Evolutionary conservation across 208 protist genomes (phyloP), one percentile per base, ranked within the genome.

Genomic region (Wallacemonas collosoma): DNA sequence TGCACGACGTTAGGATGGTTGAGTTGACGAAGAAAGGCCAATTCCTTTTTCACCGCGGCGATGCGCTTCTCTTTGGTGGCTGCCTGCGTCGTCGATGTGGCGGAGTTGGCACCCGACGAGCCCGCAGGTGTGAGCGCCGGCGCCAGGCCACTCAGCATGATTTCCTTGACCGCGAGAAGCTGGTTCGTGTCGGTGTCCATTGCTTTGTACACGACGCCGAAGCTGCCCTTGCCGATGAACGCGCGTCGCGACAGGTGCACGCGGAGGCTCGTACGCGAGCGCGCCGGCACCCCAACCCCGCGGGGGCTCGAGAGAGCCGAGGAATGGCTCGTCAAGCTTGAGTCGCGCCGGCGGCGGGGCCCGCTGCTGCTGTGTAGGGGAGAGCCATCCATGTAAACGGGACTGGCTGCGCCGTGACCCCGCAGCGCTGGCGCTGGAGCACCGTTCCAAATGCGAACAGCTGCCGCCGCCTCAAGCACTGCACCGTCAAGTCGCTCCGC

Each of bases 1-100:
- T 86, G 76, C 6, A 98, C 93, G 65, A 97, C 97, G 81, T 98
- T 95, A 12, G 87, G 91, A 81, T 98, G 96, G 57, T 85, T 73
- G 39, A 98, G 79, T 64, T 91, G 76, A 69, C 87, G 78, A 65
- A 97, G 75, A 45, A 98, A 36, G 26, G 58, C 77, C 66, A 98
- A 72, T 73, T 98, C 94, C 39, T 76, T 79, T 35, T 77, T 57
- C 38, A 93, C 80, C n/a, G 71, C 66, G 4, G 56, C 68, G 17
- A 58, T 53, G 45, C 56, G 53, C 55, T 64, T 41, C 55, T 50
- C 17, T n/a, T 72, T 72, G 11, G 39, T 44, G 11, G 68, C 26
- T 14, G 50, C 38, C 41, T 74, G 61, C 47, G 45, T 15, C 6
- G 9, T 51, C 12, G 8, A 8, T 3, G 53, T 71, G 53, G 53